phyloP scores from a whole-genome alignment of 2,329 filamentous ascomycete species.

The Erysiphe pulchra region DNA sequence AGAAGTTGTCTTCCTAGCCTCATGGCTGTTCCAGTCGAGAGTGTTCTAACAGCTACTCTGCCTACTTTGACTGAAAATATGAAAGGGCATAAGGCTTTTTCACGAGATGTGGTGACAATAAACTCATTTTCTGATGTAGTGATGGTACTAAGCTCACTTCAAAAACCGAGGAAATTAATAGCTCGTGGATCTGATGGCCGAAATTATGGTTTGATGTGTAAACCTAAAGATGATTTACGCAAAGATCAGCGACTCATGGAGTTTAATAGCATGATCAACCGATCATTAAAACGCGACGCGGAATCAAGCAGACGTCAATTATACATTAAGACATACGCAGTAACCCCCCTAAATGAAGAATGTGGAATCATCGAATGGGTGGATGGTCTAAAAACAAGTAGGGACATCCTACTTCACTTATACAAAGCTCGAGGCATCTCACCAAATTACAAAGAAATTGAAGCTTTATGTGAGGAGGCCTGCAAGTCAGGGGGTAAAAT shows the following conservation, averaged over 20 bases:
- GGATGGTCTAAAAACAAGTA: constrained; percentile 75
- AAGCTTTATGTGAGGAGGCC: constrained; percentile 36
- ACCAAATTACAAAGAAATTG: constrained; percentile 43
- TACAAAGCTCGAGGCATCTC: constrained; percentile 51
- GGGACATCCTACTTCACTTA: constrained; percentile 63
- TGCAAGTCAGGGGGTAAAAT: constrained; percentile 30
- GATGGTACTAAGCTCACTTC: constrained; percentile 67
- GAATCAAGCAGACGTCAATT: constrained; percentile 75
- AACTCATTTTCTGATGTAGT: constrained; percentile 64
- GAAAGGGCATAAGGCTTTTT: constrained; percentile 64
- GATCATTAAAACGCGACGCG: constrained; percentile 71
- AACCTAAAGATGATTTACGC: constrained; percentile 90
- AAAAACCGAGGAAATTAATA: constrained; percentile 73
- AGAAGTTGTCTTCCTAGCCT: constrained; percentile 55
- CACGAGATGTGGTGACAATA: constrained; percentile 65
- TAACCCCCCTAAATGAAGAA: constrained; percentile 90
- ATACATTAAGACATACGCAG: constrained; percentile 91
- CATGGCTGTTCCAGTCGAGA: constrained; percentile 73
- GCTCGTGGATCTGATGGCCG: constrained; percentile 75
- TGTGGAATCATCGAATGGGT: constrained; percentile 98
- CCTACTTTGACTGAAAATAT: constrained; percentile 48
- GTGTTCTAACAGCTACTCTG: constrained; percentile 57
- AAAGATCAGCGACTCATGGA: constrained; percentile 98
- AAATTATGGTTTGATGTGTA: constrained; percentile 74
- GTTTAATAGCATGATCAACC: constrained; percentile 95